Conservation (phyloP, 495 filamentous ascomycete species). For the Tuber indicum region DNA sequence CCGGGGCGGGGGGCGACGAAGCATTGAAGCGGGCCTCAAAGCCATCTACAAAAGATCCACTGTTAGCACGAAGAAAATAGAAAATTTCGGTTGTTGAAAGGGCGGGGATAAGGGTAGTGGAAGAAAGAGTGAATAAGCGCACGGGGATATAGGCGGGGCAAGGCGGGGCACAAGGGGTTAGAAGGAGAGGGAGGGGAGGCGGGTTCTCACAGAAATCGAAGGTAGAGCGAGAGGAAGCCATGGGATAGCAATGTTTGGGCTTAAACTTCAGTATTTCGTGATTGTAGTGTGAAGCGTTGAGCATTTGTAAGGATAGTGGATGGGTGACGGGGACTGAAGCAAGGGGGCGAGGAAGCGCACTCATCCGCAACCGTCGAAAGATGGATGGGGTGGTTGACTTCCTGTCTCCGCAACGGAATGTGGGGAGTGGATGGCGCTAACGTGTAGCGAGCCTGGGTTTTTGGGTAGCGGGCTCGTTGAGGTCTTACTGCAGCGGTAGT, state of each 20-base stretch:
- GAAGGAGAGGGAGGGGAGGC: constrained; percentile 5
- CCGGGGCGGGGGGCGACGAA: constrained; percentile 35
- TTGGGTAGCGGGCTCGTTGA: constrained; percentile 24
- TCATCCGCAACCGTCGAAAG: constrained; percentile 21
- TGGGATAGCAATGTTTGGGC: constrained; percentile 34
- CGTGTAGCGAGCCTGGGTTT: constrained; percentile 13
- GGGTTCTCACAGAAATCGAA: constrained; percentile 31
- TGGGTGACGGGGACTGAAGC: constrained; percentile 16
- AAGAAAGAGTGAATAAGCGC: background rate
- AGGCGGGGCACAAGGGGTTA: background rate
- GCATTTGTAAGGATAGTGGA: constrained; percentile 36
- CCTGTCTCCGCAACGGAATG: constrained; percentile 38
- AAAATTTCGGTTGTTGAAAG: background rate
- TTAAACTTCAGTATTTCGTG: constrained; percentile 39
- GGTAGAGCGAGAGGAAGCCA: constrained; percentile 31
- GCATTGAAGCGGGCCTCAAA: constrained; percentile 36
- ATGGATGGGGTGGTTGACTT: constrained; percentile 28
- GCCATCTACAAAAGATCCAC: constrained; percentile 23
- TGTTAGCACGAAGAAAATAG: constrained; percentile 14
- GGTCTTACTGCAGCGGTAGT: background rate
- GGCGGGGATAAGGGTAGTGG: background rate
- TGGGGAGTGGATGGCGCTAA: constrained; percentile 34
- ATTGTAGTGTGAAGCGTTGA: constrained; percentile 39
- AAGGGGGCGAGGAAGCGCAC: constrained; percentile 34
- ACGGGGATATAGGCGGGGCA: background rate